Conservation (phyloP, 2,329 filamentous ascomycete genomes). For the Fusarium proliferatum region DNA sequence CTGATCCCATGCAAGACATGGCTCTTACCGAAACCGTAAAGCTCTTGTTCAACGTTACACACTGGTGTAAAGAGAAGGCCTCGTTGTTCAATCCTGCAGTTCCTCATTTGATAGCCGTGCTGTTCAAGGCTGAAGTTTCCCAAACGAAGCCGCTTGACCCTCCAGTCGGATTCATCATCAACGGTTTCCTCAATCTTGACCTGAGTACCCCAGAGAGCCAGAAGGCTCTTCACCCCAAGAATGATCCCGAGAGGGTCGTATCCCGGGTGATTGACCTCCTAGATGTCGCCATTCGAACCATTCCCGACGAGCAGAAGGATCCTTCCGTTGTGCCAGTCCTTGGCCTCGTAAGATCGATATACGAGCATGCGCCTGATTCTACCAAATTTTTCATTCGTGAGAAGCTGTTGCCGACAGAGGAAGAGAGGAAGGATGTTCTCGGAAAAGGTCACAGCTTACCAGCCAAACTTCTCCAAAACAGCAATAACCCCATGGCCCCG, state of each 20-base stretch:
- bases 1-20: constrained; percentile 76
- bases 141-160: constrained; percentile 76
- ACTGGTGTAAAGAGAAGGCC: constrained; percentile 73
- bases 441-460: constrained; percentile 80
- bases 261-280: constrained; percentile 77
- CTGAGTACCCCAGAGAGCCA: constrained; percentile 66
- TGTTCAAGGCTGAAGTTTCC: constrained; percentile 69
- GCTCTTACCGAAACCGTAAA: constrained; percentile 87
- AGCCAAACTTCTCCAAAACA: constrained; percentile 80
- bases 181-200: constrained; percentile 83
- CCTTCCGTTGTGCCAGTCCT: constrained; percentile 76
- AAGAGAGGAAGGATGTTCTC: constrained; percentile 80
- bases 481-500: constrained; percentile 77
- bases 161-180: constrained; percentile 78
- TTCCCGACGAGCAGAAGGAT: constrained; percentile 78
- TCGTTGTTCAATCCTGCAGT: constrained; percentile 75
- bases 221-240: constrained; percentile 73
- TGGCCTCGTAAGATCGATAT: constrained; percentile 77
- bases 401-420: constrained; percentile 78
- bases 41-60: constrained; percentile 87
- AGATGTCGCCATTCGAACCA: constrained; percentile 70
- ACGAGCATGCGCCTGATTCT: constrained; percentile 72
- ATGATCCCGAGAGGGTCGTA: constrained; percentile 68
- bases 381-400: constrained; percentile 71
- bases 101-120: constrained; percentile 75